A percentile compares a stretch with the other conserved stretches of the same genome.
Evolutionary conservation across 176 grass and related monocot species (phyloP).

Genomic region (Carex littledalei): DNA sequence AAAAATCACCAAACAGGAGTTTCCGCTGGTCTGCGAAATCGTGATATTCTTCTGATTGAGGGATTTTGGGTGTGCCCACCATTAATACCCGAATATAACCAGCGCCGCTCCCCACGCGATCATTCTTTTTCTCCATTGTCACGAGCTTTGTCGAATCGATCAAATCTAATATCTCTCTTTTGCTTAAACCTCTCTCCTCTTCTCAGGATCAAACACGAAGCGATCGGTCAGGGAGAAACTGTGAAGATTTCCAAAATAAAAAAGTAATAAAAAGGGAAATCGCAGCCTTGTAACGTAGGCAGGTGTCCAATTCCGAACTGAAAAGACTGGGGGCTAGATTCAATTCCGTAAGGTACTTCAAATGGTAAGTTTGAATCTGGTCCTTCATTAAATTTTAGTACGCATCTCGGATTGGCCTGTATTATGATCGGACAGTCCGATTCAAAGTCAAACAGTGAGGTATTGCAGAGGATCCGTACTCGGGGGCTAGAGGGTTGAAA

Average conservation of each 20-base stretch:
- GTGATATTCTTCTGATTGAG: constrained; percentile 84
- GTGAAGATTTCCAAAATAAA: neutral
- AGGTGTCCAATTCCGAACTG: neutral
- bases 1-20: constrained; percentile 57
- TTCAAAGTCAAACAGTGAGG: too few relatives aligned
- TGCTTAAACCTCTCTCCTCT: neutral
- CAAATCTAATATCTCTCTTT: neutral
- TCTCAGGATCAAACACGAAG: neutral
- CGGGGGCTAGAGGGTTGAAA: too few relatives aligned
- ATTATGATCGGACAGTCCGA: too few relatives aligned
- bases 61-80: constrained; percentile 81
- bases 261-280: too few relatives aligned
- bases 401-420: too few relatives aligned
- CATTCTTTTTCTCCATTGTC: constrained; percentile 59
- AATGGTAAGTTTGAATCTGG: too few relatives aligned
- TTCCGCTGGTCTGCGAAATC: constrained; percentile 80
- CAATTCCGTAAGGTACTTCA: too few relatives aligned
- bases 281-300: neutral
- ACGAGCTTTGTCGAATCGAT: neutral
- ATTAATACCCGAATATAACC: constrained; percentile 76
- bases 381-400: too few relatives aligned
- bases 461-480: too few relatives aligned
- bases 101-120: constrained; percentile 46
- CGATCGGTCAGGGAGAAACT: neutral
- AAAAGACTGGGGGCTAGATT: neutral